Base-by-base conservation (phyloP, 768 basidiomycete species). In the Sarcodon aspratus region DNA sequence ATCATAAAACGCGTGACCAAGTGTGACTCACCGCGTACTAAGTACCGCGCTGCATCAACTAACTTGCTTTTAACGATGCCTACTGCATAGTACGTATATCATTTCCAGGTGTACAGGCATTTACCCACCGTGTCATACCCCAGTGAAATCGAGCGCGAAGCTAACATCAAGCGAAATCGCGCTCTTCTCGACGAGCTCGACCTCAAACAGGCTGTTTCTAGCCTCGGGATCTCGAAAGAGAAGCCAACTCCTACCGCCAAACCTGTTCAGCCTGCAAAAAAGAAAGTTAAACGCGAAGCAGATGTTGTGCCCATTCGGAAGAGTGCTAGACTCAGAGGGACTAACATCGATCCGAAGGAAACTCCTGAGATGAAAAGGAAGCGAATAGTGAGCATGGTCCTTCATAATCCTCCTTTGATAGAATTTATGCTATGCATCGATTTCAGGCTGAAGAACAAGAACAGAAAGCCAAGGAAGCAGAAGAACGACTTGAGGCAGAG, bases 131-230 rank as follows among this genome's bases (percentile, higher is more conserved):
- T n/a, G 54, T 55, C 50, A 36, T 40, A 48, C 21, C 10, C 37
- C 48, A 78, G 78, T 38, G 88, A 89, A 65, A 66, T 74, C 17
- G 82, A 88, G 55, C 80, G 88, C 15, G 80, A 85, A 60, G 81
- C 79, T 8, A 91, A 88, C 57, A 88, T 91, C 42, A 86, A 84
- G 10, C 75, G 84, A 46, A 92, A 92, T 60, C 80, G 77, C 38
- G 81, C 78, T 3, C 68, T 90, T 8, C 70, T 92, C 35, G 79
- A 85, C 54, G 65, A 86, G 57, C 74, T 91, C 13, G 78, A 85
- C 13, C 69, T 87, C 33, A 74, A 76, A 56, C 75, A 75, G 54
- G 78, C 76, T 1, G 71, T 72, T 35, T 63, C 68, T 6, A 61
- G 66, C 12, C 67, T 85, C 7, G 70, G 72, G 15, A 57, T 78